Base-by-base conservation (phyloP, 1,284 basidiomycete species). In the Irpex rosettiformis region DNA sequence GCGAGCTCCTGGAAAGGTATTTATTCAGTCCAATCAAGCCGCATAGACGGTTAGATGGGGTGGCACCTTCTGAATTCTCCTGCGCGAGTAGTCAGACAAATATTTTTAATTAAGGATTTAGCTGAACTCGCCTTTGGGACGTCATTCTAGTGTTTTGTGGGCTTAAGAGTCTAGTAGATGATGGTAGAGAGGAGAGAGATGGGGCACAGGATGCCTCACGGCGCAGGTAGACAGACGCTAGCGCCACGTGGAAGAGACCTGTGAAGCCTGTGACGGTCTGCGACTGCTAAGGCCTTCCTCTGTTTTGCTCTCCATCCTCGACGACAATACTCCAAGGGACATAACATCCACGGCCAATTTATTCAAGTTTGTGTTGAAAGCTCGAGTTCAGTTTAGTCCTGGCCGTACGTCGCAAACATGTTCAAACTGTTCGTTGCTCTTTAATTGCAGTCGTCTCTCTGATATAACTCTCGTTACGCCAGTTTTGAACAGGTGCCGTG, bases 51-150 rank as follows among this genome's bases (percentile, higher is more conserved):
- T 42, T 18, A 25, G 51, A 60, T 30, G 28, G 55, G 54, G 60
- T 55, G 42, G 48, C 67, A 88, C 88, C 77, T 85, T 88, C 67
- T 88, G 85, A 30, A 90, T 85, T 52, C 88, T 87, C 61, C 88
- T 89, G 63, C 24, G 61, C 5, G 29, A 24, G 30, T 57, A 61
- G 48, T 61, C 7, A 54, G 57, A 55, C 4, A 22, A 25, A 21
- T n/a, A 16, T 40, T 3, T 13, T 1, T 18, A 6, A 16, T 16
- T 3, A 3, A 37, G 29, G 58, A 54, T 55, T 53, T 43, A 25
- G 52, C 47, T 57, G 22, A 37, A 62, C 66, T 53, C 69, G 84
- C 86, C 87, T 79, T 60, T 86, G 61, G 61, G 86, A 79, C 64
- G 84, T 80, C 83, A 85, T 86, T 61, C n/a, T 24, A 13, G 13